A percentile compares a stretch with the other conserved stretches of the same genome.
Evolutionary conservation across 345 rosid genomes (phyloP).

Genomic region (Tarenaya hassleriana): DNA sequence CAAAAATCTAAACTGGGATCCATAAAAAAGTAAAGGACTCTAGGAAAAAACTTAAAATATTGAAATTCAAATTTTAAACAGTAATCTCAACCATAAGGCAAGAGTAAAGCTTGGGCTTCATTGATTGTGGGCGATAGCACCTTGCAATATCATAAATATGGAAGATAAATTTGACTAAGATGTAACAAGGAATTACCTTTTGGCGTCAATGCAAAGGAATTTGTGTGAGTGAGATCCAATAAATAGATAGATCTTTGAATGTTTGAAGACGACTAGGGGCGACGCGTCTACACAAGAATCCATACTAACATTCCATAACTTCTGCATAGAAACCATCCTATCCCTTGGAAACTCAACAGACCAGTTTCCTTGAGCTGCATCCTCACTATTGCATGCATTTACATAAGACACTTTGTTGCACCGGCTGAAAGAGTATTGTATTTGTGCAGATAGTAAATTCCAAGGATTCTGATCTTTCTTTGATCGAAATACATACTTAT

Average conservation of each 20-base stretch:
- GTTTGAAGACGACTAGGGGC: constrained; percentile 57
- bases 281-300: constrained; percentile 96
- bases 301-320: constrained; percentile 83
- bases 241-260: constrained; percentile 55
- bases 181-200: constrained; percentile 40
- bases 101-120: not conserved
- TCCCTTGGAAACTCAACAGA: constrained; percentile 37
- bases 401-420: constrained; percentile 63
- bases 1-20: too few relatives aligned
- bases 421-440: constrained; percentile 59
- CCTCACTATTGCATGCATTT: constrained; percentile 22
- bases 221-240: constrained; percentile 85
- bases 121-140: not conserved
- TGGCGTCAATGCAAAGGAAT: constrained; percentile 60
- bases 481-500: constrained; percentile 21
- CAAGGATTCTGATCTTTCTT: constrained; percentile 28
- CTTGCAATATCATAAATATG: not conserved
- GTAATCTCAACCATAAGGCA: not conserved
- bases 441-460: constrained; percentile 32
- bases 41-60: not conserved
- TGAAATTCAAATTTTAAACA: not conserved
- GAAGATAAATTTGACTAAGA: constrained; percentile 8
- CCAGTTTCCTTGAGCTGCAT: constrained; percentile 27
- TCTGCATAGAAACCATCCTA: constrained; percentile 38
- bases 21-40: too few relatives aligned